Evolutionary conservation across 345 rosid genomes (phyloP), one percentile per base, ranked within the genome.

Genomic region (Kernera saxatilis): DNA sequence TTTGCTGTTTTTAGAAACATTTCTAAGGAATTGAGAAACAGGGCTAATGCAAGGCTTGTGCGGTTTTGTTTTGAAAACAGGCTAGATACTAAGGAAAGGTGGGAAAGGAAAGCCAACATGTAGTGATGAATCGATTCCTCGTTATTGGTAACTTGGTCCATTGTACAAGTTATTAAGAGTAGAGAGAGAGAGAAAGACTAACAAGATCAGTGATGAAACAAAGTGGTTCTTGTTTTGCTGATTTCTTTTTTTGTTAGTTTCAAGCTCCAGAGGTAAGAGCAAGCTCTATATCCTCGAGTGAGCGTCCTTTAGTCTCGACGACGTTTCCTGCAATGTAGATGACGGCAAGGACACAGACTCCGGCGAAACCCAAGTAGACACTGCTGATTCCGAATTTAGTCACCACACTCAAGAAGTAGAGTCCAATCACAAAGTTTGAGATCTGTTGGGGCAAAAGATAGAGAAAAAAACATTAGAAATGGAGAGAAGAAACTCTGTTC

Each of bases 271-370:
- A 78, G 51, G 69, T 88, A 35, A 94, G 90, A 46, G 92, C 98
- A 4, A 77, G 92, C 83, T 94, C 99, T 52, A 94, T 92, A 72
- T 94, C 97, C 80, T 91, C 99, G 69, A 94, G 78, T 17, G 99
- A 94, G 18, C 96, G 79, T 43, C 99, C 99, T 84, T 94, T 94
- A 1, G 99, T 94, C 76, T 94, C 99, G 6, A 94, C 93, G 0
- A 94, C 91, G 30, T 90, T 88, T 46, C 85, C 82, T 8, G 85
- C 81, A 79, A 94, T 83, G 88, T 91, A 92, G 72, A 89, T 41
- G 49, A 90, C 92, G 0, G 96, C 98, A 51, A 92, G 92, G 52
- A 95, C 67, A 57, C 99, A 92, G 65, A 95, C 63, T 12, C 77
- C 81, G 0, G 99, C 79, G 21, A 92, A 92, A 73, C 98, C 98